Evolutionary conservation across 116 monocot genomes (phyloP).

Genomic region (Trichopus zeylanicus): DNA sequence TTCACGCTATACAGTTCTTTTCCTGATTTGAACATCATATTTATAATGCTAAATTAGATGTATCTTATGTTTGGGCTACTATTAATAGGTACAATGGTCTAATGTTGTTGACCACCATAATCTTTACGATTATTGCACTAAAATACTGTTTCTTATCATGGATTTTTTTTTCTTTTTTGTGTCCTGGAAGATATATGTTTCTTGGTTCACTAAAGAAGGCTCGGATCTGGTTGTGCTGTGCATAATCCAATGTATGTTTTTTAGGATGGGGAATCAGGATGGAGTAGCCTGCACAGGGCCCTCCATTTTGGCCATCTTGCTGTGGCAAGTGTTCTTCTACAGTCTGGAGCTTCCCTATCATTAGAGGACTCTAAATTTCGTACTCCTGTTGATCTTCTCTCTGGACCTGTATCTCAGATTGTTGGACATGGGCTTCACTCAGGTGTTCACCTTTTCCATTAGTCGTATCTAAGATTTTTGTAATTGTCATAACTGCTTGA

Average conservation of each 20-base stretch:
- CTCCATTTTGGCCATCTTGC: slow-evolving; percentile 98
- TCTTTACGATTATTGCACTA: background rate
- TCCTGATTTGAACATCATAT: too few species aligned
- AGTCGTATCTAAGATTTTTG: background rate
- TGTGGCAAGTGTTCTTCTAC: slow-evolving; percentile 81
- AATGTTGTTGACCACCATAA: too few species aligned
- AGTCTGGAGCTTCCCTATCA: slow-evolving; percentile 71
- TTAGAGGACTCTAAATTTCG: slow-evolving; percentile 75
- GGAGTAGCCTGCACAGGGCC: slow-evolving; percentile 93
- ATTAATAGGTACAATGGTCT: too few species aligned
- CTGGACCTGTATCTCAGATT: slow-evolving; percentile 73
- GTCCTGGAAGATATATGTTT: background rate
- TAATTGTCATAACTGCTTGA: too few species aligned
- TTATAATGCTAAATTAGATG: too few species aligned
- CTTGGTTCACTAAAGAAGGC: background rate
- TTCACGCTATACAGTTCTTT: too few species aligned
- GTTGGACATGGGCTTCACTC: slow-evolving; percentile 50
- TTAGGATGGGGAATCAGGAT: slow-evolving; percentile 97
- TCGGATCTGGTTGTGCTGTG: background rate
- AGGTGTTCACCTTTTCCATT: slow-evolving; percentile 23
- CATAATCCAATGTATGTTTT: background rate
- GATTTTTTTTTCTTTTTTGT: background rate
- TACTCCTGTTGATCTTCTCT: slow-evolving; percentile 89
- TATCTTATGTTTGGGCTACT: too few species aligned
- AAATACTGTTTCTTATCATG: background rate